Base-by-base conservation (phyloP, 2,329 filamentous ascomycete species). In the Phyllosticta capitalensis region DNA sequence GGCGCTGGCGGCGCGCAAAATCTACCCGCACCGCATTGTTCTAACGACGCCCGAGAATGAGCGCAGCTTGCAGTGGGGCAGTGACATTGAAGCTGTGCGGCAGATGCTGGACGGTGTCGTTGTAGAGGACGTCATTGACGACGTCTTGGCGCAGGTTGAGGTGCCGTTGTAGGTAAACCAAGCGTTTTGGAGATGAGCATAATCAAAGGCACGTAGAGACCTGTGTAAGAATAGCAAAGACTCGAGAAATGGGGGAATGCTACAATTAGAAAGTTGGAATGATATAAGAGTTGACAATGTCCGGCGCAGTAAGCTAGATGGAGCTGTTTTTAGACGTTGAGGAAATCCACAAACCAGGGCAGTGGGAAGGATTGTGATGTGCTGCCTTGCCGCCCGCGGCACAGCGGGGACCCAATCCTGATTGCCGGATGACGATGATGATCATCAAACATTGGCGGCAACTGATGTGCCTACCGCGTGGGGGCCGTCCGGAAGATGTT, bases 1-100 rank as follows among this genome's bases (percentile, higher is more conserved):
- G 20, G 84, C 81, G 7, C 78, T 99, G 52, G 94, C 94, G 5
- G 86, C 87, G 1, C 84, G 84, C 62, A 97, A 97, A 75, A 82
- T 95, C 22, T 99, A 95, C 69, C 80, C 88, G 19, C 94, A 99
- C 74, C 86, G 91, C 9, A 84, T 99, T 30, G 74, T 82, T 14
- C 81, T 96, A 59, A 83, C 87, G 0, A 74, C 75, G 1, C 81
- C 89, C 0, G 81, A 84, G 62, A 83, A 85, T 60, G 94, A 97
- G 75, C 81, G 91, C 54, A 96, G 91, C 70, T 81, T 96, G 77
- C 90, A 96, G 71, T 99, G 95, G 85, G 94, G 94, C 0, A 96
- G 92, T 71, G 85, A 88, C 57, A 65, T 87, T 0, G 79, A 81
- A 28, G 88, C 88, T 3, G 83, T 96, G 1, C 79, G 82, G 63